These are phyloP conservation scores for Kurtzmaniella fragi DNA, from an alignment of 805 yeast genomes.

Conservation along the genomic window DNA sequence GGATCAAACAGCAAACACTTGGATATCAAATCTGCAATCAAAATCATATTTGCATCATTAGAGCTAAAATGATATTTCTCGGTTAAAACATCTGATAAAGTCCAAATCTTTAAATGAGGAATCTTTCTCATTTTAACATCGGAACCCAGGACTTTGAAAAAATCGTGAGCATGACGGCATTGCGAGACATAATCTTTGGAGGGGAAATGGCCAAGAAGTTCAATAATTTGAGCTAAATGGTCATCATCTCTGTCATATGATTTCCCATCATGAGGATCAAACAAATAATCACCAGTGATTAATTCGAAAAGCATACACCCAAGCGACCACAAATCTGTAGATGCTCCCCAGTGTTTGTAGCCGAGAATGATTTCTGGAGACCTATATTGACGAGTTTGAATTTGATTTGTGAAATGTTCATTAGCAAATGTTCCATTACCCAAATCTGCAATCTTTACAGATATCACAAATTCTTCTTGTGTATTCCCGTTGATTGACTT, in stretches of 20 bases:
- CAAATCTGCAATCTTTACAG: conserved; percentile 81
- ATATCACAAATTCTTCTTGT: conserved; percentile 13
- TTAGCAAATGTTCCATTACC: conserved; percentile 87
- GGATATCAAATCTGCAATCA: conserved; percentile 43
- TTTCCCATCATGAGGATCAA: conserved; percentile 53
- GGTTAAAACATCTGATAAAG: conserved; percentile 42
- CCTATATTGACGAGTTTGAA: conserved; percentile 89
- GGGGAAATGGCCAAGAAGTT: conserved; percentile 43
- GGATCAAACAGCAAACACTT: conserved; percentile 49
- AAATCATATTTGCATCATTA: conserved; percentile 21
- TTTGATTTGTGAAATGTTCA: conserved; percentile 80
- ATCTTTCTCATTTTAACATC: conserved; percentile 38
- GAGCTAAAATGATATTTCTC: conserved; percentile 44
- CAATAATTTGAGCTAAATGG: conserved; percentile 59
- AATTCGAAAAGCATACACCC: conserved; percentile 58
- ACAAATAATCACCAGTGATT: conserved; percentile 56
- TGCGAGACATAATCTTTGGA: conserved; percentile 31
- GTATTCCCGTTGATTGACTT: not conserved
- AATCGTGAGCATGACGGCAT: conserved; percentile 36
- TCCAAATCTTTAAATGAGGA: conserved; percentile 47
- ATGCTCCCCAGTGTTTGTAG: conserved; percentile 51
- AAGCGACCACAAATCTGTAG: conserved; percentile 57
- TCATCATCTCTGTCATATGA: conserved; percentile 52
- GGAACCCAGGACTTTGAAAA: conserved; percentile 23
- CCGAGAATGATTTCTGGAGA: conserved; percentile 64